Evolutionary conservation across 768 basidiomycete species (phyloP), one percentile per base, ranked within the genome.

Genomic region (Rubroboletus satanas): DNA sequence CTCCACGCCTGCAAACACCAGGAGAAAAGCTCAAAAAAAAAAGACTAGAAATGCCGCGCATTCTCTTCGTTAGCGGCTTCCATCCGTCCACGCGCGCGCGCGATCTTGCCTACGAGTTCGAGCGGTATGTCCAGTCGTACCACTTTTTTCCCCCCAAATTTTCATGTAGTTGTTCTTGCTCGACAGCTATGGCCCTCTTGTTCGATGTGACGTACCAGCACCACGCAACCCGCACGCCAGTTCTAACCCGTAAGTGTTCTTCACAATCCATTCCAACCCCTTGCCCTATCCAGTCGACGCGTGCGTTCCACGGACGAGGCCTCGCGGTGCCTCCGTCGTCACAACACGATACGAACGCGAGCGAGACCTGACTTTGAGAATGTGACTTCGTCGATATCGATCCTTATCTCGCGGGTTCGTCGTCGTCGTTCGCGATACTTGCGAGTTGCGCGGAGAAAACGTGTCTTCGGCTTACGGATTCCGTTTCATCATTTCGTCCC

Each of bases 191-290:
- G 91, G 91, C 17, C 87, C 86, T 52, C 79, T 94, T 29, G 81
- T 93, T 57, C 88, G 91, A 56, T 94, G 92, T 74, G 92, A 94
- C 67, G 90, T 94, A 15, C 91, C 91, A 17, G 92, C 91, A 2
- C 88, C 90, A 2, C 84, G 90, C 59, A 88, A 89, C 72, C 83
- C 85, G 0, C 79, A 85, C 59, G 82, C 87, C 17, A 80, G 77
- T 53, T 79, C 85, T 39, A 89, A 88, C 65, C 89, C 90, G 90
- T 93, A 78, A 90, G 90, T 92, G 33, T 60, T 12, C 64, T 51
- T 54, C 33, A 9, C 6, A 23, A 38, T 58, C 65, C 51, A 26
- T 61, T 71, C 59, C 57, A 71, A 63, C 66, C 65, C 67, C 61
- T 65, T 68, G 63, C 65, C 66, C 66, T 58, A 64, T 69, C 69